Evolutionary conservation across 345 rosid genomes (phyloP).

Genomic region (Eucalyptus lansdowneana): DNA sequence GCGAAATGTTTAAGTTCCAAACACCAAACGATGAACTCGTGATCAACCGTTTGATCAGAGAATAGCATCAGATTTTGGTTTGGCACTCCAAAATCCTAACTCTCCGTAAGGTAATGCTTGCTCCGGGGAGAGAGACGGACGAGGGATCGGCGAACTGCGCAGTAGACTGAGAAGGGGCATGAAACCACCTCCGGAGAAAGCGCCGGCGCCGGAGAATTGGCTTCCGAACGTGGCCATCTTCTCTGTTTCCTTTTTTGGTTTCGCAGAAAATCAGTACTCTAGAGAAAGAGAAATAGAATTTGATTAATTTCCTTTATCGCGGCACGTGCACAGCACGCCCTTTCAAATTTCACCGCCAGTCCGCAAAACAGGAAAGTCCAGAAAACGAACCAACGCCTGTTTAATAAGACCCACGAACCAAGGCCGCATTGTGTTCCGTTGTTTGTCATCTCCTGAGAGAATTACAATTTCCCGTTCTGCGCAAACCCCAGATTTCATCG

Average conservation of each 20-base stretch:
- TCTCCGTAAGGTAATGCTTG: too few species aligned
- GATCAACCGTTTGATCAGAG: too few species aligned
- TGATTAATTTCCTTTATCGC: background rate
- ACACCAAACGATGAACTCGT: too few species aligned
- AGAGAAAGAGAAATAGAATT: background rate
- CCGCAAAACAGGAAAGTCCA: background rate
- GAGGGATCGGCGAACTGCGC: too few species aligned
- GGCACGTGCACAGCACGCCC: background rate
- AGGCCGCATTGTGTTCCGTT: too few species aligned
- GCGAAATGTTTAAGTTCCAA: accelerated
- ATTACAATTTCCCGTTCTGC: background rate
- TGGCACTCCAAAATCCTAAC: too few species aligned
- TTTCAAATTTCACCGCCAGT: background rate
- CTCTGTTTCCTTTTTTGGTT: background rate
- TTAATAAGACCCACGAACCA: too few species aligned
- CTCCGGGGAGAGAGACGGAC: too few species aligned
- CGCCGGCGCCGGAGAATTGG: constrained; percentile 31
- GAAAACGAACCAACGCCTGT: background rate
- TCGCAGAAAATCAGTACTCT: background rate
- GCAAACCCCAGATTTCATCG: background rate
- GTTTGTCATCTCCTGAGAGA: too few species aligned
- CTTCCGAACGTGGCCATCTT: background rate
- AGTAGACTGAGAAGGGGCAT: too few species aligned
- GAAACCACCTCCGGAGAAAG: too few species aligned
- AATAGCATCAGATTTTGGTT: too few species aligned